phyloP scores from a whole-genome alignment of 257 asterid species.

The Haberlea rhodopensis region DNA sequence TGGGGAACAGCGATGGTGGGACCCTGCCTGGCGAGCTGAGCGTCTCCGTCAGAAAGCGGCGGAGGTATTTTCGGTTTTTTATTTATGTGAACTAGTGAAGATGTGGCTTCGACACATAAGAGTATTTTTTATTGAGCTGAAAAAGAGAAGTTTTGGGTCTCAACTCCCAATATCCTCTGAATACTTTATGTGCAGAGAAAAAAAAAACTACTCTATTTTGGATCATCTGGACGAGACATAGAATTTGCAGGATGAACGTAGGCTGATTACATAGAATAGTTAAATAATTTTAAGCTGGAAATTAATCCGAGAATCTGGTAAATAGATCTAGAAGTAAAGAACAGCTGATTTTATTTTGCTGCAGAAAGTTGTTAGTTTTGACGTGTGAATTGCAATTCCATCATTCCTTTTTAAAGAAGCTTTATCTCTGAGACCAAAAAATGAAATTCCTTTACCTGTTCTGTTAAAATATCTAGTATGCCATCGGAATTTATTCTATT shows the following conservation, averaged over 20 bases:
- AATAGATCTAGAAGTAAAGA: not conserved
- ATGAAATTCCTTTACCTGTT: not conserved
- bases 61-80: slow-evolving; percentile 45
- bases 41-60: slow-evolving; percentile 78
- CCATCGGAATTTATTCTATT: slow-evolving; percentile 4
- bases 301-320: slow-evolving; percentile 3
- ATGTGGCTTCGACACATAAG: slow-evolving; percentile 6
- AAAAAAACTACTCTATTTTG: not conserved
- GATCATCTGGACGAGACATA: not conserved
- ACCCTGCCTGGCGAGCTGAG: slow-evolving; percentile 94
- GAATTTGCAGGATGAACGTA: not conserved
- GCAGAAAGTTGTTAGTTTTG: not conserved
- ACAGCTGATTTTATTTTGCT: slow-evolving; percentile 4
- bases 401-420: slow-evolving; percentile 15
- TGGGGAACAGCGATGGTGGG: slow-evolving; percentile 99
- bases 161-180: not conserved
- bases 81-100: slow-evolving; percentile 1
- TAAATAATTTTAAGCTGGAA: not conserved
- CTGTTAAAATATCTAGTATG: slow-evolving; percentile 4
- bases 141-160: slow-evolving; percentile 5
- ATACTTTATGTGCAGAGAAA: not conserved
- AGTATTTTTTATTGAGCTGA: slow-evolving; percentile 7
- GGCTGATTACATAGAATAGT: slow-evolving; percentile 1
- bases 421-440: slow-evolving; percentile 14
- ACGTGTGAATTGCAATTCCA: slow-evolving; percentile 14